These are phyloP conservation scores for Torrubiellomyces zombiae DNA, from an alignment of 2,329 filamentous ascomycete genomes.

Conservation along the genomic window DNA sequence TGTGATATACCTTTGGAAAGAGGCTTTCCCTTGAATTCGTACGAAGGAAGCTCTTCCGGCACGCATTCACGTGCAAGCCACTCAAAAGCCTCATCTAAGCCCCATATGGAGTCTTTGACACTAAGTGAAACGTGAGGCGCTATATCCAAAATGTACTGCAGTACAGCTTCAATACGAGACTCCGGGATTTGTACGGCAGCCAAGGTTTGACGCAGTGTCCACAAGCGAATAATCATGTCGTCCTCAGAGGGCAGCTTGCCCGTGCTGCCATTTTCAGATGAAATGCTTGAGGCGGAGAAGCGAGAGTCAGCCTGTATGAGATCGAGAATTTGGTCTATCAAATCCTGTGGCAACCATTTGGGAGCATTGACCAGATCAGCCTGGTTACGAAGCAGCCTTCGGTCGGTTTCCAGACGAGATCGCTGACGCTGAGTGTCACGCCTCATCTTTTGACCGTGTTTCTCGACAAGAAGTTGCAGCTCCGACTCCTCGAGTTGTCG, in stretches of 20 bases:
- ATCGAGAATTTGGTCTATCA: slow-evolving; percentile 62
- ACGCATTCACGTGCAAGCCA: slow-evolving; percentile 73
- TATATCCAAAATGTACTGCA: slow-evolving; percentile 51
- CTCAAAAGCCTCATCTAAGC: slow-evolving; percentile 72
- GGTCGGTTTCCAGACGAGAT: slow-evolving; percentile 67
- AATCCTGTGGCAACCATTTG: slow-evolving; percentile 67
- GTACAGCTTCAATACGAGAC: slow-evolving; percentile 41
- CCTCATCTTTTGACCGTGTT: slow-evolving; percentile 60
- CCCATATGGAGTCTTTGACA: slow-evolving; percentile 58
- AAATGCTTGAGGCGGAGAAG: slow-evolving; percentile 34
- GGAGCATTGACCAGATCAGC: slow-evolving; percentile 54
- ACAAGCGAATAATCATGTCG: slow-evolving; percentile 62
- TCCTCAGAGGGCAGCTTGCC: slow-evolving; percentile 52
- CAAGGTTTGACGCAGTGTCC: slow-evolving; percentile 67
- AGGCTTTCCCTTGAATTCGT: slow-evolving; percentile 31
- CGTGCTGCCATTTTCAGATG: slow-evolving; percentile 24
- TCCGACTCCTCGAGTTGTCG: slow-evolving; percentile 79
- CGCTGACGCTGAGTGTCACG: slow-evolving; percentile 66
- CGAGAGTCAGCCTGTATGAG: slow-evolving; percentile 51
- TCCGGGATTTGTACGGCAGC: slow-evolving; percentile 50
- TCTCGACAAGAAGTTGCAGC: slow-evolving; percentile 74
- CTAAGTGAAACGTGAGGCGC: slow-evolving; percentile 41
- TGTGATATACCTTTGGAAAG: slow-evolving; percentile 18
- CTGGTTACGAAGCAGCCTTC: slow-evolving; percentile 63
- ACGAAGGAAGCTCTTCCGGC: slow-evolving; percentile 52